phyloP scores from a whole-genome alignment of 495 filamentous ascomycete species.

The Xylaria longipes region DNA sequence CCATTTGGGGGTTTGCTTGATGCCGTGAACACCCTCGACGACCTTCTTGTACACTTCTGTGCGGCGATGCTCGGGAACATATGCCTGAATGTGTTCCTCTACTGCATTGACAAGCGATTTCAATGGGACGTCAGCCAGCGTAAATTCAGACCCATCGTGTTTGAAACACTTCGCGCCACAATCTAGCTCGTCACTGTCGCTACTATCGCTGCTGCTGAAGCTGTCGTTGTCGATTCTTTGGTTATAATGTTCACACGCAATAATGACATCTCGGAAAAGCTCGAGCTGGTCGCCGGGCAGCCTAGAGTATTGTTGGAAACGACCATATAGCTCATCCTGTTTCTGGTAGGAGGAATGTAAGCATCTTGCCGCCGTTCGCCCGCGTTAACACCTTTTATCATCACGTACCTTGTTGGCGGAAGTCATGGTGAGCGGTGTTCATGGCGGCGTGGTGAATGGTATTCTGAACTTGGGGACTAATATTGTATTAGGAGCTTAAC shows the following conservation, averaged over 20 bases:
- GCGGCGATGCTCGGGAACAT: not conserved
- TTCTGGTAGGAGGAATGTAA: not conserved
- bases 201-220: not conserved
- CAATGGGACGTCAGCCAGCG: slow-evolving; percentile 8
- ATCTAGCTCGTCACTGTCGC: not conserved
- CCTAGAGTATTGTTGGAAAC: slow-evolving; percentile 1
- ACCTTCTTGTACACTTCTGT: slow-evolving; percentile 15
- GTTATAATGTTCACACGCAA: not conserved
- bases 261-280: not conserved
- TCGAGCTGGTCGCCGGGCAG: not conserved
- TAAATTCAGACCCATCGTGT: slow-evolving; percentile 5
- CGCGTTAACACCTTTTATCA: not conserved
- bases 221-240: not conserved
- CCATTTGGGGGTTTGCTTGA: slow-evolving; percentile 13
- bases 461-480: not conserved
- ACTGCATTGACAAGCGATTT: not conserved
- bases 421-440: not conserved
- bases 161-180: not conserved
- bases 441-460: not conserved
- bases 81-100: slow-evolving; percentile 13
- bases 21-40: not conserved
- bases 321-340: not conserved
- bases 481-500: too few relatives aligned
- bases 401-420: not conserved
- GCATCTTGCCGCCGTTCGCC: not conserved